A percentile compares a stretch with the other conserved stretches of the same genome.
Conservation (phyloP, 768 basidiomycete genomes). For the Hygrophorus pudorinus region DNA sequence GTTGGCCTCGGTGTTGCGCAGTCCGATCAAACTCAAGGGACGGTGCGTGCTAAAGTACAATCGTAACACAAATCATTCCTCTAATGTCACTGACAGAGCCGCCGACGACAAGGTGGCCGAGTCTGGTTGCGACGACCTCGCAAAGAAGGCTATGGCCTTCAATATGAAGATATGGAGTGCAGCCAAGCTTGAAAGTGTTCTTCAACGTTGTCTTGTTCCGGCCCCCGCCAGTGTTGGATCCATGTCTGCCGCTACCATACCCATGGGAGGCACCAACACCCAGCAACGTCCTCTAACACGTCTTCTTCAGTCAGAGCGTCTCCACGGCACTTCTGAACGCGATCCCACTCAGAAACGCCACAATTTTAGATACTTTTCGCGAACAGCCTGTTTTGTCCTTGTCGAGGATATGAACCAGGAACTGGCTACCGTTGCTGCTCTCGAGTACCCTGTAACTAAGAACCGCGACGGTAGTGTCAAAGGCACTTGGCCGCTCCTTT, state of each 20-base stretch:
- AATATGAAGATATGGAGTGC: constrained; percentile 85
- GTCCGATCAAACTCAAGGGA: constrained; percentile 54
- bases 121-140: constrained; percentile 31
- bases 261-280: constrained; percentile 10
- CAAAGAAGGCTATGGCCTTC: constrained; percentile 56
- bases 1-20: constrained; percentile 32
- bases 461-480: constrained; percentile 40
- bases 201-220: constrained; percentile 51
- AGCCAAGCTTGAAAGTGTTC: constrained; percentile 58
- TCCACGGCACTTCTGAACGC: constrained; percentile 78
- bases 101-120: constrained; percentile 12
- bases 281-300: constrained; percentile 43
- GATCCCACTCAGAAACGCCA: constrained; percentile 83
- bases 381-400: constrained; percentile 68
- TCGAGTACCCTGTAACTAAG: constrained; percentile 63
- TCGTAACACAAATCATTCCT: not conserved
- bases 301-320: constrained; percentile 70
- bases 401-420: constrained; percentile 86
- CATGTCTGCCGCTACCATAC: constrained; percentile 15
- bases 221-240: constrained; percentile 17
- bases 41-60: constrained; percentile 32
- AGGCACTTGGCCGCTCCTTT: constrained; percentile 74
- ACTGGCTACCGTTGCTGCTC: constrained; percentile 72
- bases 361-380: constrained; percentile 81
- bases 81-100: constrained; percentile 12